Evolutionary conservation across 306 rosid species (phyloP), one percentile per base, ranked within the genome.

Genomic region (Gastrolobium villosum): DNA sequence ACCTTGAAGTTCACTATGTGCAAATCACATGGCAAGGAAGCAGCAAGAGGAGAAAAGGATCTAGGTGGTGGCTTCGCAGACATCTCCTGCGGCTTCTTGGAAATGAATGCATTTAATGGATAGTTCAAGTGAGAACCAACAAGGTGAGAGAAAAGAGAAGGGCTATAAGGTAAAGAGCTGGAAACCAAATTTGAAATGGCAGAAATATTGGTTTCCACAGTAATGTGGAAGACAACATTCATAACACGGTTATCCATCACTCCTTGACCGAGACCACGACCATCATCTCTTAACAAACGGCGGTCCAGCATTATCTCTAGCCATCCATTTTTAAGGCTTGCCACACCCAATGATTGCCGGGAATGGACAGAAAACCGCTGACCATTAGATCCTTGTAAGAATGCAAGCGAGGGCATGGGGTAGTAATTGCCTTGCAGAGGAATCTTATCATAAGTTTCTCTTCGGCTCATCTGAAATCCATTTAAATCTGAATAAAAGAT

Each of bases 221-320:
- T 82, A 56, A 93, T 79, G 90, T 95, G 99, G 86, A 95, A 95
- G 86, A 93, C 78, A 32, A 93, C 92, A 64, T 91, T 93, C 92
- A 91, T 81, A 9, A 86, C 88, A 10, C 93, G 99, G 82, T 95
- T 95, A 81, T 95, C 99, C 89, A 76, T 88, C 88, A 95, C 97
- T 78, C 97, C 99, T 89, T 95, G 99, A 75, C 99, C 99, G 0
- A 95, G 87, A 67, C 99, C 99, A 59, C 99, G 98, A 5, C 97
- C 99, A 48, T 95, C 99, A 14, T 95, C 99, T 65, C 85, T 90
- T n/a, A 76, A 49, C 90, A 95, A 67, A 32, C 99, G 95, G 8
- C 99, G 98, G 64, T 95, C 99, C 48, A 95, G 98, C 99, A 95
- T 95, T 60, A 95, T 87, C 92, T 95, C 99, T 64, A 95, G 83